phyloP scores from a whole-genome alignment of 2,329 filamentous ascomycete genomes.

The Neofusicoccum sp. region DNA sequence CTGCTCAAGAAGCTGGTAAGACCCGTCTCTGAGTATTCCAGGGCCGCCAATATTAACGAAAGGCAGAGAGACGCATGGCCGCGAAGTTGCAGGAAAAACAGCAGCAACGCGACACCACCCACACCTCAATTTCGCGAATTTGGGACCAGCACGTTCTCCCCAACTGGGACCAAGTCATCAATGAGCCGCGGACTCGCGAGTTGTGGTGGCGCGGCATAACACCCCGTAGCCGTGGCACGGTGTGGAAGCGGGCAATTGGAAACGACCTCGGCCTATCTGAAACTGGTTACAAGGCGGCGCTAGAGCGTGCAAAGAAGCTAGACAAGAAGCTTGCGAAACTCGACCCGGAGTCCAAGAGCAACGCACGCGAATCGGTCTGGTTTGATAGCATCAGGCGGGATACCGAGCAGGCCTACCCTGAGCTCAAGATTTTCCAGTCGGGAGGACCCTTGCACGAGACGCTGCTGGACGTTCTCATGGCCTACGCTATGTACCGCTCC shows the following conservation, averaged over 20 bases:
- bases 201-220: constrained; percentile 81
- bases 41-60: not conserved
- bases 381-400: constrained; percentile 64
- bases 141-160: constrained; percentile 78
- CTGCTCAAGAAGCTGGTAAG: constrained; percentile 57
- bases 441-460: constrained; percentile 66
- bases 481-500: constrained; percentile 77
- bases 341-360: constrained; percentile 42
- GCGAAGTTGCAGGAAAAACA: constrained; percentile 52
- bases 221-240: constrained; percentile 64
- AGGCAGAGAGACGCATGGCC: constrained; percentile 49
- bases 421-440: constrained; percentile 69
- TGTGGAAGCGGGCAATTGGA: constrained; percentile 70
- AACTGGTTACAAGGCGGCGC: constrained; percentile 67
- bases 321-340: constrained; percentile 55
- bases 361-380: constrained; percentile 58
- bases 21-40: not conserved
- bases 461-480: constrained; percentile 70
- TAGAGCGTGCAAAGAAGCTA: constrained; percentile 63
- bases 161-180: constrained; percentile 70
- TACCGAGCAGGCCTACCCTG: constrained; percentile 65
- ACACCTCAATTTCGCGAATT: constrained; percentile 52
- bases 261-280: constrained; percentile 69
- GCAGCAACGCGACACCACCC: constrained; percentile 52
- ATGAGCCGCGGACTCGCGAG: constrained; percentile 67